Base-by-base conservation (phyloP, 2,329 filamentous ascomycete species). In the Trichoderma asperellum region DNA sequence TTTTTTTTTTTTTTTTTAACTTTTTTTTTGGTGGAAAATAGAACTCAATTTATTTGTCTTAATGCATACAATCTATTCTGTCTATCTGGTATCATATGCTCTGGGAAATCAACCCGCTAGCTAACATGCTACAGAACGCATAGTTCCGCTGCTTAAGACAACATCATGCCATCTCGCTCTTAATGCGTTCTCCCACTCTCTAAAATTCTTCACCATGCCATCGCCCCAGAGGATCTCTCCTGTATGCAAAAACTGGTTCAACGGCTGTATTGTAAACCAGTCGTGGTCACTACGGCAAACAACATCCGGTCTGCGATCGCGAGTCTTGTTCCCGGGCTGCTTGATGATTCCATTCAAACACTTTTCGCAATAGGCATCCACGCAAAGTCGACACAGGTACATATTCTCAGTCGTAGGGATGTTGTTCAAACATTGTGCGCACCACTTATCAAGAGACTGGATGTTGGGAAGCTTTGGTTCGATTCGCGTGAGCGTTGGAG, bases 391-490 rank as follows among this genome's bases (percentile, higher is more conserved):
- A 68, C 81, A 83, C 58, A 83, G 74, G 14, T 72, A 74, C 43
- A 81, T 79, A 27, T 76, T 75, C 1, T 79, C 77, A 2, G 73
- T 73, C 2, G 73, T 71, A 1, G 68, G 70, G 34, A 82, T 78
- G 3, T 77, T 76, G 43, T 79, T 74, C 0, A 83, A 74, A 29
- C 81, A 82, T 66, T 82, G 79, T 4, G 78, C 78, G 70, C 81
- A 83, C 59, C 76, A 76, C 16, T 79, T 77, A 18, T 77, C 76
- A 47, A 75, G 72, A 0, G 76, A 72, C 29, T 79, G 78, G 7
- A 80, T 78, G 52, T 79, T 77, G 0, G 80, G 78, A 10, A 82
- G 75, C 40, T 81, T 79, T 11, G 80, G 80, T 53, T 79, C 79
- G 2, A 74, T 55, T 57, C 75, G 73, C 56, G 75, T 71, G 27